These are phyloP conservation scores for bread wheat (Triticum aestivum) DNA, from an alignment of 176 grass and related monocot genomes.

Conservation along the genomic window DNA sequence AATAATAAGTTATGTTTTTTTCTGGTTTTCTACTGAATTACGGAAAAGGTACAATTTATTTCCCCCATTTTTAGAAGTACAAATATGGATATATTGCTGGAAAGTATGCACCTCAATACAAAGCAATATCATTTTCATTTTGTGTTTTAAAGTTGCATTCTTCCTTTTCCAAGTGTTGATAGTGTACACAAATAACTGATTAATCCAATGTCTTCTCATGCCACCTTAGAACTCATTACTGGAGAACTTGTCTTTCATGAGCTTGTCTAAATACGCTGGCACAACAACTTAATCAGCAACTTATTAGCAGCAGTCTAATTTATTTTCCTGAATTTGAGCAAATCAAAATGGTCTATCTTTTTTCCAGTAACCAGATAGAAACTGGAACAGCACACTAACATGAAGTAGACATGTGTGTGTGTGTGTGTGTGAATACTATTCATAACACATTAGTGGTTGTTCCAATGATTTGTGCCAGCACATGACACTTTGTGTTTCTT, in stretches of 20 bases:
- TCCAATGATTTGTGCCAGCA: slow-evolving; percentile 12
- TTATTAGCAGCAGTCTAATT: neutral
- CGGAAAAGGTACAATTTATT: neutral
- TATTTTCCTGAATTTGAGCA: neutral
- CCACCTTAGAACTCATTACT: neutral
- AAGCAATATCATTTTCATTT: neutral
- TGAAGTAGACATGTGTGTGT: neutral
- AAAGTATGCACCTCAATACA: neutral
- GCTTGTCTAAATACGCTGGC: neutral
- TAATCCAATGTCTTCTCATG: slow-evolving; percentile 6
- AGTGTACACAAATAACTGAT: neutral
- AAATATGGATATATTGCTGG: neutral
- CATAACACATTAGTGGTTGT: neutral
- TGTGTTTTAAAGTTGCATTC: neutral
- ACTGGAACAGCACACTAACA: neutral
- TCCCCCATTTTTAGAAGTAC: neutral
- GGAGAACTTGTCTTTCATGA: neutral
- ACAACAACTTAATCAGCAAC: neutral
- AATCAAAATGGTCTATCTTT: neutral
- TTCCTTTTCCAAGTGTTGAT: neutral
- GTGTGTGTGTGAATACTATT: neutral
- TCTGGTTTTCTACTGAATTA: neutral
- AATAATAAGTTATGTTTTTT: slow-evolving; percentile 2
- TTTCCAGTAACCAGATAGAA: neutral
- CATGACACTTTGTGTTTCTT: neutral